Conservation (phyloP, 176 grass and related monocot genomes). For the Oryza nivara region DNA sequence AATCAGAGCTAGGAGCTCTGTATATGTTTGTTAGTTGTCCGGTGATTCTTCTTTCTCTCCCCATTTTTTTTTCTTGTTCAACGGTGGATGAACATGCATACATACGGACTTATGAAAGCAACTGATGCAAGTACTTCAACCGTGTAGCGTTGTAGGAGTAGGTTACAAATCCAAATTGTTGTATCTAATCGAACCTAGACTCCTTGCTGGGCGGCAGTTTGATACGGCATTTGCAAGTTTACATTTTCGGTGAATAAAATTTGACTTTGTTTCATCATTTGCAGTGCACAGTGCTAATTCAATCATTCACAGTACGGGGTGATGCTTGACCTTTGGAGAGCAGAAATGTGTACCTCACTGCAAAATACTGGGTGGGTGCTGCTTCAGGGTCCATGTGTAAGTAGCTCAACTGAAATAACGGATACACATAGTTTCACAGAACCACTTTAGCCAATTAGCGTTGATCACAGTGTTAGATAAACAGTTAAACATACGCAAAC, state of each 20-base stretch:
- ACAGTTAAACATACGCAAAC: not conserved
- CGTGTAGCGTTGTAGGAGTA: not conserved
- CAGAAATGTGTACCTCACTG: not conserved
- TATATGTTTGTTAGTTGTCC: not conserved
- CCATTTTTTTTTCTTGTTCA: not conserved
- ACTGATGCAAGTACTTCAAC: not conserved
- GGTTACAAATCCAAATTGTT: not conserved
- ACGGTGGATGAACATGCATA: not conserved
- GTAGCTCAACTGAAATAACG: not conserved
- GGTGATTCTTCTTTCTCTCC: not conserved
- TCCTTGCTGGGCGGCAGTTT: not conserved
- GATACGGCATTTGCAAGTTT: conserved; percentile 1
- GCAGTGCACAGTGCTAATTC: not conserved
- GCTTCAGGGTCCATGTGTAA: not conserved
- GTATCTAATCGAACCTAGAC: not conserved
- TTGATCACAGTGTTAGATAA: not conserved
- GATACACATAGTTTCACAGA: not conserved
- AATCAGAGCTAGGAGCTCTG: not conserved
- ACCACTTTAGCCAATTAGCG: not conserved
- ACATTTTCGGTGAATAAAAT: not conserved
- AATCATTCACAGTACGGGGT: not conserved
- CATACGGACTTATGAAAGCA: not conserved
- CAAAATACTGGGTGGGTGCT: not conserved
- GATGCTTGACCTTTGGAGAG: not conserved
- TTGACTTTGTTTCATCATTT: conserved; percentile 12